phyloP scores from a whole-genome alignment of 2,329 filamentous ascomycete genomes.

The Apiospora saccharicola region DNA sequence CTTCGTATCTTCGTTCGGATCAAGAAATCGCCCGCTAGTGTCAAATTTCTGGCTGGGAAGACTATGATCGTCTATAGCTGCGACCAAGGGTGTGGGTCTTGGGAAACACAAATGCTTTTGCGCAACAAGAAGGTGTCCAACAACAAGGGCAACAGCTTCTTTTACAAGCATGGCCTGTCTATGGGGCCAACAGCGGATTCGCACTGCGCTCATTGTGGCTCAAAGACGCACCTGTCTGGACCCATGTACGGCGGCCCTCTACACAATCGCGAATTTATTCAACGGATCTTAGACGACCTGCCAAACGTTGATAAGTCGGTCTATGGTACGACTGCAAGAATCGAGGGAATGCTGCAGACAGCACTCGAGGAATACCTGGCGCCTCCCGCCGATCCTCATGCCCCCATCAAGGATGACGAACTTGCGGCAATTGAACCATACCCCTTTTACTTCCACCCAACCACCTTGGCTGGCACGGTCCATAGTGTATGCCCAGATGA shows the following conservation, averaged over 20 bases:
- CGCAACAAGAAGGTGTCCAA: conserved; percentile 71
- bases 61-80: conserved; percentile 95
- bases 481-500: conserved; percentile 84
- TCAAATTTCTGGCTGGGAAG: conserved; percentile 90
- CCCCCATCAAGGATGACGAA: conserved; percentile 50
- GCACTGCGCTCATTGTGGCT: conserved; percentile 83
- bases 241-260: conserved; percentile 95
- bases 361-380: conserved; percentile 76
- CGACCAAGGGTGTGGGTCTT: conserved; percentile 89
- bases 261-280: conserved; percentile 84
- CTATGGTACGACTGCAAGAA: conserved; percentile 81
- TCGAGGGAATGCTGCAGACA: conserved; percentile 91
- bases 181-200: conserved; percentile 72
- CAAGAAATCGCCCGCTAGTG: conserved; percentile 78
- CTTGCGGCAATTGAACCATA: conserved; percentile 73
- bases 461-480: conserved; percentile 75
- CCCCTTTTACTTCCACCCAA: conserved; percentile 88
- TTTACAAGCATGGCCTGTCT: conserved; percentile 81
- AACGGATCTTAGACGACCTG: conserved; percentile 77
- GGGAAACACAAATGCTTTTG: conserved; percentile 82
- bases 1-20: conserved; percentile 87
- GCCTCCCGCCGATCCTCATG: conserved; percentile 38
- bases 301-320: conserved; percentile 70
- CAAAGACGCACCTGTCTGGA: conserved; percentile 85
- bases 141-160: conserved; percentile 73